These are phyloP conservation scores for Linnemannia hyalina DNA, from an alignment of 192 early-diverging fungal genomes.

Conservation along the genomic window DNA sequence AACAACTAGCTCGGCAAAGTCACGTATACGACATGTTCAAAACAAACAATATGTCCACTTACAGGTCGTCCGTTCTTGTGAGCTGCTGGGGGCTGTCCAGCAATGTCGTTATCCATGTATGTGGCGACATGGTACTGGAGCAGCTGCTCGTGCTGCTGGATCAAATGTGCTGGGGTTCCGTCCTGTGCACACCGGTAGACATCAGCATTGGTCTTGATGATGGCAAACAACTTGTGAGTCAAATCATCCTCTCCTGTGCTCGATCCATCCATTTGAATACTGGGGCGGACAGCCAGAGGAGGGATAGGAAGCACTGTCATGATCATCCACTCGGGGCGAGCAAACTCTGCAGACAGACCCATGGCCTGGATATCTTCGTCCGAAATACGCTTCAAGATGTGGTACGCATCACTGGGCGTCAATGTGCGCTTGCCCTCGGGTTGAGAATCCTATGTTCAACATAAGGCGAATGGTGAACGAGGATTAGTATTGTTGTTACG, in stretches of 20 bases:
- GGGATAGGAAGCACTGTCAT: constrained; percentile 95
- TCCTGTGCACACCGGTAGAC: constrained; percentile 86
- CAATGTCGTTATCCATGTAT: constrained; percentile 97
- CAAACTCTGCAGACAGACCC: constrained; percentile 91
- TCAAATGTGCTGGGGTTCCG: constrained; percentile 89
- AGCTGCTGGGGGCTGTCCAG: constrained; percentile 89
- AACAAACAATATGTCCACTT: constrained; percentile 38
- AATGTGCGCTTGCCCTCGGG: constrained; percentile 74
- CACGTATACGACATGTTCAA: too few species aligned
- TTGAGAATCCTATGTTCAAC: constrained; percentile 57
- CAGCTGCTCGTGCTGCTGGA: constrained; percentile 88
- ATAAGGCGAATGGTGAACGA: background rate
- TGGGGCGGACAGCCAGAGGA: constrained; percentile 96
- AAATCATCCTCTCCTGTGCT: constrained; percentile 95
- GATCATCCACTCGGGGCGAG: constrained; percentile 99
- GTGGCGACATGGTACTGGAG: constrained; percentile 96
- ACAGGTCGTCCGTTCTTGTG: constrained; percentile 95
- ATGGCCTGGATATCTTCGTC: constrained; percentile 88
- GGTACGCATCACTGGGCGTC: constrained; percentile 80
- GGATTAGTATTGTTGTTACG: too few species aligned
- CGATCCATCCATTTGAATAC: constrained; percentile 93
- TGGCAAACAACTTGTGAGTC: constrained; percentile 93
- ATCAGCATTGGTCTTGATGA: constrained; percentile 93
- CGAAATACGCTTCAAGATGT: constrained; percentile 88
- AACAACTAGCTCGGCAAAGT: too few species aligned